Conservation (phyloP, 306 rosid genomes). For the Quercus suber region DNA sequence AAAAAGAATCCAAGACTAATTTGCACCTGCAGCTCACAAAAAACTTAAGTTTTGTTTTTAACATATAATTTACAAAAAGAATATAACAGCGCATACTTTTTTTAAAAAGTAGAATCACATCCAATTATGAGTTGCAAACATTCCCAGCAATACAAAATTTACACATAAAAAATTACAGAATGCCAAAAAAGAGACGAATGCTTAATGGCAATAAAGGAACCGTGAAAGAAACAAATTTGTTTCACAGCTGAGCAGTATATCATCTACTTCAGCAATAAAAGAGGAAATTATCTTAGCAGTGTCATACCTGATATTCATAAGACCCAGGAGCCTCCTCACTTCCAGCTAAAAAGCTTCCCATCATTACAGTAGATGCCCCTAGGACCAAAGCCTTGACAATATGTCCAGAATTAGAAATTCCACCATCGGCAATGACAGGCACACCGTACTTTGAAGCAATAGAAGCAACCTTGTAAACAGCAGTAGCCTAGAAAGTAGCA, state of each 20-base stretch:
- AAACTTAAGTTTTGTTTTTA: too few species aligned
- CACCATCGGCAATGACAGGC: conserved; percentile 95
- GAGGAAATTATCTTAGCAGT: background rate
- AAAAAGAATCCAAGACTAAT: too few species aligned
- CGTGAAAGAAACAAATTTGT: background rate
- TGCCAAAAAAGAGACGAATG: background rate
- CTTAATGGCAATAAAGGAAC: background rate
- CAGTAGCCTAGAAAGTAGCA: conserved; percentile 59
- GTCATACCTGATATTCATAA: conserved; percentile 64
- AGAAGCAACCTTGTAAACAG: conserved; percentile 81
- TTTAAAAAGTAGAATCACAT: background rate
- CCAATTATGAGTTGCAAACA: background rate
- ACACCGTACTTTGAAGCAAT: conserved; percentile 69
- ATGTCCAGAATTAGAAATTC: conserved; percentile 91
- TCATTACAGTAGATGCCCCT: conserved; percentile 94
- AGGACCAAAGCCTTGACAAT: conserved; percentile 80
- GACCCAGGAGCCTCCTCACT: conserved; percentile 91
- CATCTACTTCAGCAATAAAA: background rate
- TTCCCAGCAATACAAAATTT: background rate
- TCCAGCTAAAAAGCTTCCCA: conserved; percentile 96
- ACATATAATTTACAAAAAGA: background rate
- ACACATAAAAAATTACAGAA: background rate
- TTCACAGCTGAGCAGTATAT: background rate
- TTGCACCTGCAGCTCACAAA: too few species aligned
- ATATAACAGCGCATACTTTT: background rate